phyloP scores from a whole-genome alignment of 148 eudicot genomes.

The Rhododendron henanense region DNA sequence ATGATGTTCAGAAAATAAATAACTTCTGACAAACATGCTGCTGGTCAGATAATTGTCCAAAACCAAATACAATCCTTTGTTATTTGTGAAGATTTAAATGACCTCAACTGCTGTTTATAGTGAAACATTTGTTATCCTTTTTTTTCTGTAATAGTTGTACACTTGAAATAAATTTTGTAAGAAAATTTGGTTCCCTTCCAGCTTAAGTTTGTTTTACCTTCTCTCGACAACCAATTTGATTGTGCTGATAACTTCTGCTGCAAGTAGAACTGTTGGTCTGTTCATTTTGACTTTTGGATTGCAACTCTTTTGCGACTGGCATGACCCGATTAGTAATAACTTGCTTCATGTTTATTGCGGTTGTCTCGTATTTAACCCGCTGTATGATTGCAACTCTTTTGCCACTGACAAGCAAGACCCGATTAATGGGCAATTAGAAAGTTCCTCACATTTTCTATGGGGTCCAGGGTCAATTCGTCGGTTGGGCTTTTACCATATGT shows the following conservation, averaged over 20 bases:
- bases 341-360: neutral
- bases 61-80: neutral
- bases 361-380: neutral
- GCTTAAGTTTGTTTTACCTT: neutral
- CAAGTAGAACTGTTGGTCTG: neutral
- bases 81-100: neutral
- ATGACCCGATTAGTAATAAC: neutral
- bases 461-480: neutral
- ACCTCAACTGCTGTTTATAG: neutral
- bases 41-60: neutral
- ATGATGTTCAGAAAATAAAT: neutral
- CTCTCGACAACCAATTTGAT: neutral
- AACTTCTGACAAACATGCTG: neutral
- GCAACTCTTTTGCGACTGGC: neutral
- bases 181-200: neutral
- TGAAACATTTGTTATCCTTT: neutral
- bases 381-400: neutral
- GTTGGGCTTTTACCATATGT: neutral
- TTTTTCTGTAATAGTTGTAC: neutral
- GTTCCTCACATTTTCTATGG: neutral
- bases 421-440: neutral
- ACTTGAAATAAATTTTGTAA: neutral
- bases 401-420: neutral
- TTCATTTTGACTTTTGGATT: neutral
- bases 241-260: neutral